These are phyloP conservation scores for Pichia norvegensis DNA, from an alignment of 1,139 yeast genomes.

Conservation along the genomic window DNA sequence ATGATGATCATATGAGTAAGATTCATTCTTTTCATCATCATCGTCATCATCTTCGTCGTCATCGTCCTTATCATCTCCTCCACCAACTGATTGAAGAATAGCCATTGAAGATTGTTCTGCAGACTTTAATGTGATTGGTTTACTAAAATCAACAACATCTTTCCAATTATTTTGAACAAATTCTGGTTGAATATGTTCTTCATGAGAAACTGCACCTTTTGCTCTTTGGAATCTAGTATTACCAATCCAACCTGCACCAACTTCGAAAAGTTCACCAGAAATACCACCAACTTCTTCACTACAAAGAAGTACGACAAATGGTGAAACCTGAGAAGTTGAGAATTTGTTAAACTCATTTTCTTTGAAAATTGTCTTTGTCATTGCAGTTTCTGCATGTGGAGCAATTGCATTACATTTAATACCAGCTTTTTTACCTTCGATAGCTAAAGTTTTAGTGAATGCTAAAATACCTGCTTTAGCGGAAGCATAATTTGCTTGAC, in stretches of 20 bases:
- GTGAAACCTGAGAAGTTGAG: slow-evolving; percentile 88
- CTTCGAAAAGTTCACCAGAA: slow-evolving; percentile 62
- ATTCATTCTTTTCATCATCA: slow-evolving; percentile 28
- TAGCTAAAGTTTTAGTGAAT: slow-evolving; percentile 74
- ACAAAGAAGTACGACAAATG: slow-evolving; percentile 70
- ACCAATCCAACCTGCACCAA: slow-evolving; percentile 93
- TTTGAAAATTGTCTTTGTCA: slow-evolving; percentile 83
- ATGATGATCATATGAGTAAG: slow-evolving; percentile 49
- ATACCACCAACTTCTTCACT: slow-evolving; percentile 62
- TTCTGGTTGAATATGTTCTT: slow-evolving; percentile 28
- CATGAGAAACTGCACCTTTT: slow-evolving; percentile 66
- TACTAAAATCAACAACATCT: slow-evolving; percentile 57
- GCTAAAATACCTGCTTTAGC: slow-evolving; percentile 90
- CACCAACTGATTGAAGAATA: slow-evolving; percentile 61
- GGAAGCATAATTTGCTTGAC: slow-evolving; percentile 92
- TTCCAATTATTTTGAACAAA: slow-evolving; percentile 60
- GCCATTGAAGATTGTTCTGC: slow-evolving; percentile 76
- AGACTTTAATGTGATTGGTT: slow-evolving; percentile 53
- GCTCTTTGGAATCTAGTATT: slow-evolving; percentile 94
- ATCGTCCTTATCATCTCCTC: slow-evolving; percentile 40
- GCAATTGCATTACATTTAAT: slow-evolving; percentile 81
- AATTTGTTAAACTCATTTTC: slow-evolving; percentile 72
- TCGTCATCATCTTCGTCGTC: slow-evolving; percentile 46
- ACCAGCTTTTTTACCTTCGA: slow-evolving; percentile 77
- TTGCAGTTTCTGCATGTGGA: slow-evolving; percentile 96